Percentiles rank a stretch among this genome's conserved stretches.
phyloP scores from a whole-genome alignment of 1,284 basidiomycete genomes.

The Ceratobasidium sp. region DNA sequence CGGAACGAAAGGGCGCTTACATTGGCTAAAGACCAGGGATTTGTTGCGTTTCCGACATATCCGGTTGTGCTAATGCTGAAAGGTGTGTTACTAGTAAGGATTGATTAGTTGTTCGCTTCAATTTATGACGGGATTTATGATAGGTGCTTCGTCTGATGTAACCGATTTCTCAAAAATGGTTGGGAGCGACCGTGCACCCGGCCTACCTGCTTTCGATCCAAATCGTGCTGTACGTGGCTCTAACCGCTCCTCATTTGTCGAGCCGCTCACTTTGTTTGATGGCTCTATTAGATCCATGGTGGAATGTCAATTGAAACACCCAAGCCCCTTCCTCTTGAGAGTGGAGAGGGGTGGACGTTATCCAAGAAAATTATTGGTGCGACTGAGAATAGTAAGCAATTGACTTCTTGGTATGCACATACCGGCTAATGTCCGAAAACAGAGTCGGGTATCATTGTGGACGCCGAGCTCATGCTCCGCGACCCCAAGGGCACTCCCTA shows the following conservation, averaged over 20 bases:
- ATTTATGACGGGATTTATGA: neutral
- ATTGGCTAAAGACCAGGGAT: conserved; percentile 61
- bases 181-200: conserved; percentile 63
- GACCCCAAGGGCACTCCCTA: conserved; percentile 74
- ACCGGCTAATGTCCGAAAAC: conserved; percentile 3
- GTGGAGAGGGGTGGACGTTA: conserved; percentile 76
- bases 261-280: conserved; percentile 3
- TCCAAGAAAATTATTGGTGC: conserved; percentile 72
- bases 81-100: conserved; percentile 57
- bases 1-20: neutral
- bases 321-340: conserved; percentile 74
- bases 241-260: neutral
- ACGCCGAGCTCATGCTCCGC: conserved; percentile 71
- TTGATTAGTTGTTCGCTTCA: neutral
- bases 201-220: conserved; percentile 74
- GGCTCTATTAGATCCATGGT: conserved; percentile 70
- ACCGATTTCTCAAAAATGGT: conserved; percentile 72
- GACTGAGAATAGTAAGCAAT: conserved; percentile 78
- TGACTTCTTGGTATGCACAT: neutral
- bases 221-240: conserved; percentile 69
- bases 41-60: conserved; percentile 67
- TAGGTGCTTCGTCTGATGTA: conserved; percentile 71
- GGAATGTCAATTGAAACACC: conserved; percentile 80
- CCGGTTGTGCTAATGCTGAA: conserved; percentile 71
- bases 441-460: conserved; percentile 84